phyloP scores from a whole-genome alignment of 2,329 filamentous ascomycete genomes.

The Talaromyces piceae region DNA sequence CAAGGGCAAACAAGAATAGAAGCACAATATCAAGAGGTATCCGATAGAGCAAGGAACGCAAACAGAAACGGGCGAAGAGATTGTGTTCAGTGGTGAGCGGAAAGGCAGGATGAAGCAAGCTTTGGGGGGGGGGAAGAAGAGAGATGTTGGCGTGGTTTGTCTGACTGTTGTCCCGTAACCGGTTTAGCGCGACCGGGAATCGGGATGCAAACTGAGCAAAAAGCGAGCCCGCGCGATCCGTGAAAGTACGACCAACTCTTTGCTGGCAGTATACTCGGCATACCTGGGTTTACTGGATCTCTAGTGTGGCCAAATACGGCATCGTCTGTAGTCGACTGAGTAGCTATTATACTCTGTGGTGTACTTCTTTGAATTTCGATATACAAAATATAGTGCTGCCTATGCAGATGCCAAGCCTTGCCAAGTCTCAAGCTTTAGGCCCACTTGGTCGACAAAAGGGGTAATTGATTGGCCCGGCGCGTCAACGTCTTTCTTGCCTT shows the following conservation, averaged over 20 bases:
- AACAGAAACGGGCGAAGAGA: background rate
- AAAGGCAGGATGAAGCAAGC: background rate
- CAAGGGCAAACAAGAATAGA: background rate
- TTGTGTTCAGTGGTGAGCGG: background rate
- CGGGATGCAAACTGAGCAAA: background rate
- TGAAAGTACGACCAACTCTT: background rate
- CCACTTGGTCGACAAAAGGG: background rate
- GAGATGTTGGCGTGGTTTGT: constrained; percentile 5
- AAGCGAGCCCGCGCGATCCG: background rate
- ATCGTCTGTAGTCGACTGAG: no score
- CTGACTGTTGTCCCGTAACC: background rate
- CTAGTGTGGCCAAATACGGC: no score
- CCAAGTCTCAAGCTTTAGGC: background rate
- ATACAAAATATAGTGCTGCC: no score
- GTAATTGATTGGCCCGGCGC: background rate
- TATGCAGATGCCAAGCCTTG: background rate
- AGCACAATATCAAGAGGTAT: background rate
- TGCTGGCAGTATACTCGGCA: background rate
- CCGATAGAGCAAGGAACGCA: background rate
- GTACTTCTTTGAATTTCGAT: no score
- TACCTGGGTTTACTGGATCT: no score
- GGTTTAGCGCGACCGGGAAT: background rate
- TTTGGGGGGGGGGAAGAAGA: no score
- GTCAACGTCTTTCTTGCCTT: background rate
- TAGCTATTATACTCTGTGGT: no score